Evolutionary conservation across 305 asterid species (phyloP).

Genomic region (Fraxinus baroniana): DNA sequence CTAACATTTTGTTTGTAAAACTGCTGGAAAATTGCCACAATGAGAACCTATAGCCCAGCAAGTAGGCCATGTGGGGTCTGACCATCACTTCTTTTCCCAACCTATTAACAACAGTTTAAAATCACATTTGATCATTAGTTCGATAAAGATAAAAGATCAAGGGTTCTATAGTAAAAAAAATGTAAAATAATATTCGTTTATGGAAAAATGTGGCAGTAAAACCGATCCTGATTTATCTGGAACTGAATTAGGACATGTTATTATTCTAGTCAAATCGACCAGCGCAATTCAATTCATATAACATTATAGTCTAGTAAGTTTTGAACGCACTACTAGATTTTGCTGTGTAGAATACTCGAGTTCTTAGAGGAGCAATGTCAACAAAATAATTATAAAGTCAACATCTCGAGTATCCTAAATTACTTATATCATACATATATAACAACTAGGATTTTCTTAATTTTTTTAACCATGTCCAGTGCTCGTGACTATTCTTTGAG

Average conservation of each 20-base stretch:
- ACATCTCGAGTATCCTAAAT: background rate
- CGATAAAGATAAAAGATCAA: background rate
- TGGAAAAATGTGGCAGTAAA: too few species aligned
- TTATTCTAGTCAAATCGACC: background rate
- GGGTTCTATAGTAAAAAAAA: background rate
- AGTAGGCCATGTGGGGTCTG: background rate
- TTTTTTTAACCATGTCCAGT: background rate
- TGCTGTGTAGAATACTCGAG: too few species aligned
- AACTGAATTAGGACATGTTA: background rate
- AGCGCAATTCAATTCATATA: background rate
- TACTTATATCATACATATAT: background rate
- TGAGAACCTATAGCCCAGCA: background rate
- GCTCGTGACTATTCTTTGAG: background rate
- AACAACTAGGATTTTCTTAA: background rate
- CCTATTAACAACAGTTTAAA: background rate
- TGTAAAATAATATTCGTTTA: background rate
- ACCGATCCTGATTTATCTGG: background rate
- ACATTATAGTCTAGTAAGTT: too few species aligned
- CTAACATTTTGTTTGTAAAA: background rate
- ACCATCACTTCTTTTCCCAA: background rate
- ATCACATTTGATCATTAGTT: too few species aligned
- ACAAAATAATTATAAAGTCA: background rate
- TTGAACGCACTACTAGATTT: too few species aligned
- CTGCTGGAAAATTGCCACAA: background rate
- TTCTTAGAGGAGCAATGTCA: background rate